These are phyloP conservation scores for Diplodia seriata DNA, from an alignment of 2,329 filamentous ascomycete species.

Conservation along the genomic window DNA sequence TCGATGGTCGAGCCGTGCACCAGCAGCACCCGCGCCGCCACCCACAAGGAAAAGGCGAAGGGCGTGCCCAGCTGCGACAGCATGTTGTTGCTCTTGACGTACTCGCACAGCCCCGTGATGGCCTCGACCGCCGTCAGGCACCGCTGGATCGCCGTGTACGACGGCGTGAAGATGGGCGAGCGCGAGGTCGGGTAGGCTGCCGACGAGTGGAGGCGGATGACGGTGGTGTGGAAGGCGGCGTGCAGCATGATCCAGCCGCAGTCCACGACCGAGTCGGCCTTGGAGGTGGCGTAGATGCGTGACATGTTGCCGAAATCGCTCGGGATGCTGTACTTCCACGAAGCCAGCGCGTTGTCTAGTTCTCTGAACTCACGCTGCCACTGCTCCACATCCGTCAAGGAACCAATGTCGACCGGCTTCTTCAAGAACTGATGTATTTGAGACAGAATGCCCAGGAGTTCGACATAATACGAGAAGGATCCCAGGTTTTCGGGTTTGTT, in stretches of 20 bases:
- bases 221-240: slow-evolving; percentile 85
- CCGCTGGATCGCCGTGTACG: slow-evolving; percentile 81
- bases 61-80: slow-evolving; percentile 84
- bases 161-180: slow-evolving; percentile 87
- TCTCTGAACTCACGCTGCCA: slow-evolving; percentile 90
- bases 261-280: slow-evolving; percentile 59
- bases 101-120: slow-evolving; percentile 78
- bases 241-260: slow-evolving; percentile 92
- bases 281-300: slow-evolving; percentile 65
- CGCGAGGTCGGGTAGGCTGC: slow-evolving; percentile 90
- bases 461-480: slow-evolving; percentile 87
- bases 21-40: slow-evolving; percentile 82
- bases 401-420: slow-evolving; percentile 86
- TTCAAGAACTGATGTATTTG: slow-evolving; percentile 89
- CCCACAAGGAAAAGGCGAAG: slow-evolving; percentile 92
- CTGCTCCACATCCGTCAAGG: slow-evolving; percentile 81
- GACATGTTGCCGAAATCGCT: slow-evolving; percentile 84
- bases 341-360: slow-evolving; percentile 78
- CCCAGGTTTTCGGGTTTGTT: slow-evolving; percentile 82
- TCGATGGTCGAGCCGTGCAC: slow-evolving; percentile 92
- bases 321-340: slow-evolving; percentile 85
- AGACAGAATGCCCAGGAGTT: slow-evolving; percentile 85
- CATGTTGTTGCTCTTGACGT: slow-evolving; percentile 75
- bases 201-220: slow-evolving; percentile 89
- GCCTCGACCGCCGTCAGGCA: slow-evolving; percentile 76